Base-by-base conservation (phyloP, 441 rosid species). In the Monsonia emarginata region DNA sequence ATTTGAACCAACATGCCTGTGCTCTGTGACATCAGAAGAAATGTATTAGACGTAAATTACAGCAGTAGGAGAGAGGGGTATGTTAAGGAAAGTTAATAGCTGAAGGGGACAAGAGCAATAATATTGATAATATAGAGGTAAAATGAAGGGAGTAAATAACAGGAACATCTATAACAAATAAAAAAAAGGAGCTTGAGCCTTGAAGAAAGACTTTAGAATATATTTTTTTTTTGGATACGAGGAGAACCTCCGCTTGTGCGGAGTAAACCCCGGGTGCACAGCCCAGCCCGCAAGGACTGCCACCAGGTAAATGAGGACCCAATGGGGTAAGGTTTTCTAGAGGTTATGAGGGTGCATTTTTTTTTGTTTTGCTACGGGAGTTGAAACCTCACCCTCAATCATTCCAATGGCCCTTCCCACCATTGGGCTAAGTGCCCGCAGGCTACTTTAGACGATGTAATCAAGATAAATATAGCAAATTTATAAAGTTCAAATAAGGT, bases 1-100 rank as follows among this genome's bases (percentile, higher is more conserved):
- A 85, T 95, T 95, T 44, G 98, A 95, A 68, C 99, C 99, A 78
- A 95, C 97, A 68, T 95, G 99, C 62, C 98, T 98, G 80, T 95
- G 98, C 71, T 95, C 99, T 95, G 91, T 77, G 64, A 67, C 63
- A 74, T 64, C 24, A 48, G 56, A 48, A 67, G 56, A 48, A 31
- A 48, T 18, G 21, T 18, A 19, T 48, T 48, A 18, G 11, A 18
- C 6, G 25, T 3, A 46, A 46, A 46, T 16, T 46, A 46, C 22
- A 16, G 19, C 0, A 18, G 54, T 16, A 9, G 18, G 54, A 46
- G 54, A 46, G 9, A 46, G 54, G 0, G 22, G 54, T 46, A 16
- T 46, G 22, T 18, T 16, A 18, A 46, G 22, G 52, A 16, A n/a
- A 46, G 7, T n/a, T 0, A 16, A 18, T 16, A 68, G 2, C 18